Conservation (phyloP, 441 rosid species). For the Viola pubescens region DNA sequence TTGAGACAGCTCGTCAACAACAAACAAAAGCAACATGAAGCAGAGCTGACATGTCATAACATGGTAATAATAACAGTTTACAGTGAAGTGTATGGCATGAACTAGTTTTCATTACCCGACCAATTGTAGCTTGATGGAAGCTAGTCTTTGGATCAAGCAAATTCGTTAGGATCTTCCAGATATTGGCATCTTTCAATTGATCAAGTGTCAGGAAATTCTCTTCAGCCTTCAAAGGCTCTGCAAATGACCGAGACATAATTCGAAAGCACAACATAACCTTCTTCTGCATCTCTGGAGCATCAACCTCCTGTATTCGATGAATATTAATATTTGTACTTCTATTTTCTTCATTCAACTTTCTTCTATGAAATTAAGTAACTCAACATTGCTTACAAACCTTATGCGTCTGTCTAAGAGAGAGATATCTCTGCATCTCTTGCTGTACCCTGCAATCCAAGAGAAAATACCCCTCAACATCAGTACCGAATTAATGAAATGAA, state of each 20-base stretch:
- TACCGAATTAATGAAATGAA: conserved; percentile 27
- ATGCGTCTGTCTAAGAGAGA: conserved; percentile 69
- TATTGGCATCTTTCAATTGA: conserved; percentile 87
- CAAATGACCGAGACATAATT: conserved; percentile 85
- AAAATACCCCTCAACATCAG: conserved; percentile 33
- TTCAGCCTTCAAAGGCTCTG: conserved; percentile 77
- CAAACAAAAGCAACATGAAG: too few species aligned
- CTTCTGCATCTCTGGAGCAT: conserved; percentile 78
- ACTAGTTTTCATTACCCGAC: conserved; percentile 46
- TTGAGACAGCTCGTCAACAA: too few species aligned
- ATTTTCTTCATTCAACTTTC: conserved; percentile 17
- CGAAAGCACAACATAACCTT: conserved; percentile 70
- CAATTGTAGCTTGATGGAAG: conserved; percentile 49
- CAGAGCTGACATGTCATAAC: too few species aligned
- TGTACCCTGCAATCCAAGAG: conserved; percentile 81
- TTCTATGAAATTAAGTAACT: conserved; percentile 10
- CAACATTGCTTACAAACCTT: conserved; percentile 49
- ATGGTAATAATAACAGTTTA: too few species aligned
- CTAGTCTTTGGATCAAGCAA: conserved; percentile 73
- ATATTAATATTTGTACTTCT: conserved; percentile 16
- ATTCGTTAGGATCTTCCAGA: conserved; percentile 78
- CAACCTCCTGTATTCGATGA: conserved; percentile 59
- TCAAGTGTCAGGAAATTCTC: conserved; percentile 87
- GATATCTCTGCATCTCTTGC: conserved; percentile 93
- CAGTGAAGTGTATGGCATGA: too few species aligned